phyloP scores from a whole-genome alignment of 2,329 filamentous ascomycete species.

The Neonectria hederae region DNA sequence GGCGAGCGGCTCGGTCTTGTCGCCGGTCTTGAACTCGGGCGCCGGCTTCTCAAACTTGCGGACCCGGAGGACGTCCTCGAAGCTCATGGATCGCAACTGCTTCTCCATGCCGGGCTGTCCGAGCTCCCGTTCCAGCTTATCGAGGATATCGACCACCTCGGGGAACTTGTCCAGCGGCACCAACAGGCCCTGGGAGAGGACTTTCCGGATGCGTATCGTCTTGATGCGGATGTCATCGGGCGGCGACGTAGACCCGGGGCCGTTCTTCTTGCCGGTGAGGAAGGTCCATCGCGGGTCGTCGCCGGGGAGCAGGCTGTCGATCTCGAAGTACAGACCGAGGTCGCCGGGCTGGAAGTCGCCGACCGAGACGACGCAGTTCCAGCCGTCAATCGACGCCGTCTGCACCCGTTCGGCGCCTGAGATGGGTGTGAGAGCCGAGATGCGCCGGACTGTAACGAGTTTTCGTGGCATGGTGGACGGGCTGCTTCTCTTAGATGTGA shows the following conservation, averaged over 20 bases:
- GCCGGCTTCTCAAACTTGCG: slow-evolving; percentile 32
- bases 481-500: neutral
- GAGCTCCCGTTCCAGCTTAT: neutral
- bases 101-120: slow-evolving; percentile 8
- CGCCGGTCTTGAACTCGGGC: neutral
- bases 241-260: neutral
- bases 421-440: slow-evolving; percentile 32
- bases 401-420: slow-evolving; percentile 32
- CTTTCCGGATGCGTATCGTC: slow-evolving; percentile 29
- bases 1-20: slow-evolving; percentile 7
- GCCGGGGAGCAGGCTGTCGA: slow-evolving; percentile 36
- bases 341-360: slow-evolving; percentile 30
- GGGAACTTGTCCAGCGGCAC: slow-evolving; percentile 33
- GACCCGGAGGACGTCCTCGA: slow-evolving; percentile 33
- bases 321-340: slow-evolving; percentile 36
- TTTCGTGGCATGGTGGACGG: slow-evolving; percentile 30
- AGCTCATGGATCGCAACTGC: slow-evolving; percentile 24
- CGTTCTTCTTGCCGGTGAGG: slow-evolving; percentile 19
- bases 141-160: slow-evolving; percentile 17
- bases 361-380: slow-evolving; percentile 34
- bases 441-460: slow-evolving; percentile 34
- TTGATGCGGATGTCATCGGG: slow-evolving; percentile 30
- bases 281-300: slow-evolving; percentile 31
- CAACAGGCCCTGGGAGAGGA: slow-evolving; percentile 37
- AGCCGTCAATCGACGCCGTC: slow-evolving; percentile 34